phyloP scores from a whole-genome alignment of 23 red algal genomes.

The Gracilaria domingensis region DNA sequence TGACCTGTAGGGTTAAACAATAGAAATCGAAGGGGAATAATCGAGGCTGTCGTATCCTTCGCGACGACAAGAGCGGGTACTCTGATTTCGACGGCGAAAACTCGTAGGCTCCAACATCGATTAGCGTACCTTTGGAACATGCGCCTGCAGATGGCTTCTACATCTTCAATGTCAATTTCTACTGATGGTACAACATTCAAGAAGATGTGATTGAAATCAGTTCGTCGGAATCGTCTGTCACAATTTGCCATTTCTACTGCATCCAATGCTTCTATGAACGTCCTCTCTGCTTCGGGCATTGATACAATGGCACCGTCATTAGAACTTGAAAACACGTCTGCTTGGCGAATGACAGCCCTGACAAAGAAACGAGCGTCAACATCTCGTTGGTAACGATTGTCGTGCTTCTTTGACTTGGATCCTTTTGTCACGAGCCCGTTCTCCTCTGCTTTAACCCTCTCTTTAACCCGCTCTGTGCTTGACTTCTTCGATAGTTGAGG shows the following conservation, averaged over 20 bases:
- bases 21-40: conserved; percentile 91
- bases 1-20: conserved; percentile 99
- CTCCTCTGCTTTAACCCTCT: background rate
- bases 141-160: conserved; percentile 90
- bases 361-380: conserved; percentile 99
- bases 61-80: conserved; percentile 58
- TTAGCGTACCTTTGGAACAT: conserved; percentile 94
- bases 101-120: conserved; percentile 91
- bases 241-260: conserved; percentile 97
- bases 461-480: background rate
- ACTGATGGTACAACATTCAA: conserved; percentile 89
- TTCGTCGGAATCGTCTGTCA: conserved; percentile 86
- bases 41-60: conserved; percentile 22
- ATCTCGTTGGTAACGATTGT: conserved; percentile 54
- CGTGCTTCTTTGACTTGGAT: conserved; percentile 4
- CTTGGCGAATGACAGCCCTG: conserved; percentile 93
- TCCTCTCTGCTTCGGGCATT: conserved; percentile 96
- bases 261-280: conserved; percentile 96
- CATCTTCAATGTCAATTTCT: conserved; percentile 92
- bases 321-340: conserved; percentile 78
- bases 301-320: conserved; percentile 76
- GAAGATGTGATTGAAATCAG: conserved; percentile 99
- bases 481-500: background rate
- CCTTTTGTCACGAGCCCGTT: background rate
- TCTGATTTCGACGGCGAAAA: conserved; percentile 96